Conservation (phyloP, 192 early-diverging fungal genomes). For the Coemansia sp. region DNA sequence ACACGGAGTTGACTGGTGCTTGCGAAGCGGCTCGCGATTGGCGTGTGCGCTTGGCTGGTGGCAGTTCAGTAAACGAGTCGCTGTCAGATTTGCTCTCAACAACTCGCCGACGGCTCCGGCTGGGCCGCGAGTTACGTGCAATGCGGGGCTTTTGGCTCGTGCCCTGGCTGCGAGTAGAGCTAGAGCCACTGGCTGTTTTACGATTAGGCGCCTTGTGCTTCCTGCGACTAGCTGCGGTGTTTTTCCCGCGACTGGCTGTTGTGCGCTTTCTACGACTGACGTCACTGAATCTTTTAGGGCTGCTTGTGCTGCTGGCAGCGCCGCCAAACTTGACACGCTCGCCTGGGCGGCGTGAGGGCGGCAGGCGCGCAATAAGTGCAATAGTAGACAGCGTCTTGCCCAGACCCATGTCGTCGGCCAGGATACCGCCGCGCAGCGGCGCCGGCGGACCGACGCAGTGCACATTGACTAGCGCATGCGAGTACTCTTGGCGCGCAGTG, state of each 20-base stretch:
- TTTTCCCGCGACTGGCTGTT: not conserved
- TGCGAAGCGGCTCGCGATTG: not conserved
- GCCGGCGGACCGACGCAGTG: conserved; percentile 26
- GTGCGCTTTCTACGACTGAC: not conserved
- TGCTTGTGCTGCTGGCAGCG: not conserved
- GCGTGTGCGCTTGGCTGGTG: not conserved
- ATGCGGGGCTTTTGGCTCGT: not conserved
- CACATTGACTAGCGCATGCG: conserved; percentile 36
- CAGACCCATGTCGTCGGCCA: conserved; percentile 55
- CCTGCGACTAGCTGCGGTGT: not conserved
- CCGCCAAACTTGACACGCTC: conserved; percentile 41
- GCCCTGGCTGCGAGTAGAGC: not conserved
- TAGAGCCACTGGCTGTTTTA: not conserved
- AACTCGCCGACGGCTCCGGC: not conserved
- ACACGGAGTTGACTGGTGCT: not conserved
- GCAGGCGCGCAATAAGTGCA: conserved; percentile 25
- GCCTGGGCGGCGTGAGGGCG: conserved; percentile 15
- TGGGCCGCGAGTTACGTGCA: not conserved
- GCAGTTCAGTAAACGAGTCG: conserved; percentile 33
- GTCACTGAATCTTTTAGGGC: not conserved
- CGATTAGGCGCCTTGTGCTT: not conserved
- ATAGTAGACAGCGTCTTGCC: conserved; percentile 51
- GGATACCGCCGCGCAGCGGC: conserved; percentile 42
- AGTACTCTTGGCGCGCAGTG: conserved; percentile 11
- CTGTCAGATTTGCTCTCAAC: conserved; percentile 16